Conservation (phyloP, 108 stramenopile species). For the Cyclotella choctawhatcheeana region DNA sequence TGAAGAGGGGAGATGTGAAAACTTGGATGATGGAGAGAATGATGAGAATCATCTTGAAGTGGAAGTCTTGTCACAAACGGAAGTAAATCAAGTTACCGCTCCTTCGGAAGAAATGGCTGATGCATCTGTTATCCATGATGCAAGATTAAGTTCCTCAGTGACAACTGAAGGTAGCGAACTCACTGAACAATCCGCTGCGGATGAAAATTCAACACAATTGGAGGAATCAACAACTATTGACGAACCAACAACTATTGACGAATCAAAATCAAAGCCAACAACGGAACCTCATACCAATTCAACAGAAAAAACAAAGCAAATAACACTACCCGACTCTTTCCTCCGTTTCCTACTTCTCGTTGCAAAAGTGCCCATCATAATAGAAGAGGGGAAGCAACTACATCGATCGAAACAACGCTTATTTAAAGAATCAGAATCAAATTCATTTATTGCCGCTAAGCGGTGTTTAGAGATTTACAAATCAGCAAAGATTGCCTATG, state of each 20-base stretch:
- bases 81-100: too few species aligned
- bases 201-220: background rate
- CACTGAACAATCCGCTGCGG: background rate
- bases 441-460: slow-evolving; percentile 20
- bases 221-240: background rate
- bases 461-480: slow-evolving; percentile 28
- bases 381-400: slow-evolving; percentile 25
- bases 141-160: background rate
- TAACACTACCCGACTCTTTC: slow-evolving; percentile 39
- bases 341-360: slow-evolving; percentile 35
- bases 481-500: slow-evolving; percentile 7
- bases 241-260: too few species aligned
- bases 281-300: background rate
- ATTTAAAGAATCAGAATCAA: background rate
- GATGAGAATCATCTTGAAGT: background rate
- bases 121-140: background rate
- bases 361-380: slow-evolving; percentile 20
- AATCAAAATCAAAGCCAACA: background rate
- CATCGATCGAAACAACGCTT: slow-evolving; percentile 1
- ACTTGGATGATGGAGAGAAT: background rate
- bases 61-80: too few species aligned
- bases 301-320: background rate
- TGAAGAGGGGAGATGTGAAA: background rate
- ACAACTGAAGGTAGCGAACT: background rate
- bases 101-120: too few species aligned